Conservation (phyloP, 2,329 filamentous ascomycete species). For the Phaeosphaeriaceae sp. region DNA sequence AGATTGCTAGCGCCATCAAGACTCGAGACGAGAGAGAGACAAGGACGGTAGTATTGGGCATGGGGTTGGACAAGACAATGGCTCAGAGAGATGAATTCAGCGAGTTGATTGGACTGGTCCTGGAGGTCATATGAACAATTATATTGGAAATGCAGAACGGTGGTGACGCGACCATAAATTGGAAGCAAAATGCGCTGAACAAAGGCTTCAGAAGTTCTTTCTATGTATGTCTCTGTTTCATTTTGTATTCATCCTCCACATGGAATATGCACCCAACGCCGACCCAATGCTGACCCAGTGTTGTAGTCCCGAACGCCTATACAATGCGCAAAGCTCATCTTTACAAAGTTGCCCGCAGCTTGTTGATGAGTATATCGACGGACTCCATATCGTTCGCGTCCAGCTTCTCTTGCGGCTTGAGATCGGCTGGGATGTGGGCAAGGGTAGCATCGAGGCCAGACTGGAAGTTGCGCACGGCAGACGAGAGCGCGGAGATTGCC, state of each 20-base stretch:
- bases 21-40: slow-evolving; percentile 71
- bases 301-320: slow-evolving; percentile 30
- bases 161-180: background rate
- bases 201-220: too few relatives aligned
- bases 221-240: background rate
- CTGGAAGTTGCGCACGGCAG: slow-evolving; percentile 86
- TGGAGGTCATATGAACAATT: slow-evolving; percentile 41
- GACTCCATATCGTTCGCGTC: slow-evolving; percentile 88
- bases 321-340: slow-evolving; percentile 21
- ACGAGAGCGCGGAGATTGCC: slow-evolving; percentile 88
- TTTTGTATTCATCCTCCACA: too few relatives aligned
- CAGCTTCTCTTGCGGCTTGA: slow-evolving; percentile 66
- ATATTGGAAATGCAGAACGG: background rate
- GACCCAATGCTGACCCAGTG: slow-evolving; percentile 23
- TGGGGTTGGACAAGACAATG: slow-evolving; percentile 62
- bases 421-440: slow-evolving; percentile 69
- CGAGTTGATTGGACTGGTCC: slow-evolving; percentile 52
- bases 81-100: slow-evolving; percentile 57
- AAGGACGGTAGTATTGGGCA: slow-evolving; percentile 64
- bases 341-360: slow-evolving; percentile 52
- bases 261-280: slow-evolving; percentile 20
- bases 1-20: slow-evolving; percentile 82
- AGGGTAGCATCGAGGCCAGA: slow-evolving; percentile 71
- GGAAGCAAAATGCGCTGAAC: too few relatives aligned
- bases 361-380: slow-evolving; percentile 76